Percentiles rank a stretch among this genome's conserved stretches.
Evolutionary conservation across 2,329 filamentous ascomycete genomes (phyloP).

Genomic region (Penicillium verrucosum): DNA sequence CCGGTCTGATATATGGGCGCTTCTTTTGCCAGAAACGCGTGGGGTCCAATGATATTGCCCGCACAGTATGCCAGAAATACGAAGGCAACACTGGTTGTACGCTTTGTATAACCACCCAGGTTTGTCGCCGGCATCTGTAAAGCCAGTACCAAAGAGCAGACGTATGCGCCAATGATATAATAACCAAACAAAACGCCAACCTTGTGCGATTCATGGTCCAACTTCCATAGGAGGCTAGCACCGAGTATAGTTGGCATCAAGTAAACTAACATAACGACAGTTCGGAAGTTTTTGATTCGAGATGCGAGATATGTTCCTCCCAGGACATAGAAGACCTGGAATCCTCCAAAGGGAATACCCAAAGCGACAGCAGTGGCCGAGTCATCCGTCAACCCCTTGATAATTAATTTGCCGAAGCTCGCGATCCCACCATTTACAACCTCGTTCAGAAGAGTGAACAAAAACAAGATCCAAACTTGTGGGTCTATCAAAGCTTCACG

Average conservation of each 20-base stretch:
- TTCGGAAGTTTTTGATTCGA: conserved; percentile 50
- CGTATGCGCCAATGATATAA: conserved; percentile 51
- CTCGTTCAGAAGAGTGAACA: conserved; percentile 53
- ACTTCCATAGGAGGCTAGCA: conserved; percentile 50
- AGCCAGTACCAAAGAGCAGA: conserved; percentile 52
- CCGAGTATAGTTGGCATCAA: conserved; percentile 53
- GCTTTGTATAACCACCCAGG: conserved; percentile 51
- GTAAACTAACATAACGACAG: conserved; percentile 53
- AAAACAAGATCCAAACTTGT: conserved; percentile 46
- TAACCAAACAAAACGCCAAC: conserved; percentile 51
- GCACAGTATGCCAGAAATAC: conserved; percentile 45
- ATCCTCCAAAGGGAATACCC: conserved; percentile 55
- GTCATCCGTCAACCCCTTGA: conserved; percentile 46
- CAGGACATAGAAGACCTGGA: conserved; percentile 52
- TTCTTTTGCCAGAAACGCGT: conserved; percentile 43
- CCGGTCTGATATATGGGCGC: conserved; percentile 52
- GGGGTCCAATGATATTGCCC: conserved; percentile 48
- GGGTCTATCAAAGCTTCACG: conserved; percentile 47
- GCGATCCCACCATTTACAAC: conserved; percentile 52
- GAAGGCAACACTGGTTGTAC: conserved; percentile 47
- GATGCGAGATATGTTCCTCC: conserved; percentile 53
- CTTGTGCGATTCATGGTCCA: conserved; percentile 43
- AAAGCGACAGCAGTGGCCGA: conserved; percentile 50
- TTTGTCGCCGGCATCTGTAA: conserved; percentile 45
- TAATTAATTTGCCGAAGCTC: conserved; percentile 56